A percentile compares a stretch with the other conserved stretches of the same genome.
phyloP scores from a whole-genome alignment of 148 eudicot genomes.

The Mesembryanthemum crystallinum region DNA sequence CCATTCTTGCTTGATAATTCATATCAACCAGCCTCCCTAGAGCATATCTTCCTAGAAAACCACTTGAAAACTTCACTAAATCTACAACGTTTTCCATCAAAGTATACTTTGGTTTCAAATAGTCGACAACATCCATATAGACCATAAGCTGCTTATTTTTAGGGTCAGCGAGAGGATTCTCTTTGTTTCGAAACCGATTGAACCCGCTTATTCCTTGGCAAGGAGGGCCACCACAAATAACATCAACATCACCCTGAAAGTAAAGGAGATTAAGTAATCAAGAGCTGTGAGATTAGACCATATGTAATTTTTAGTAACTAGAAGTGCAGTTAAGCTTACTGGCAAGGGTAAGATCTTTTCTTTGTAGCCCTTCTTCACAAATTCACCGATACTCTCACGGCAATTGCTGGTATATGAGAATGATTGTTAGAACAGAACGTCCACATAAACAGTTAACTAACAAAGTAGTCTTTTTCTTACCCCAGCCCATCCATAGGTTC shows the following conservation, averaged over 20 bases:
- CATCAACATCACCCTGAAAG: conserved; percentile 69
- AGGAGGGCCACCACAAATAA: conserved; percentile 86
- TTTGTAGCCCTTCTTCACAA: conserved; percentile 44
- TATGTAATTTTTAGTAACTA: background rate
- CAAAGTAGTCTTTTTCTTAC: conserved; percentile 34
- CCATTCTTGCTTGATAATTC: conserved; percentile 71
- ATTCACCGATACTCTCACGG: conserved; percentile 47
- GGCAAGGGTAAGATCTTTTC: conserved; percentile 66
- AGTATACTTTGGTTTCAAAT: conserved; percentile 52
- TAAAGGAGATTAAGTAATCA: background rate
- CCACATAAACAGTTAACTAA: background rate
- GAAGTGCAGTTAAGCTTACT: conserved; percentile 31
- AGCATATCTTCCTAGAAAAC: conserved; percentile 69
- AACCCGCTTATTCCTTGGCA: conserved; percentile 90
- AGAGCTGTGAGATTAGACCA: background rate
- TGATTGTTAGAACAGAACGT: background rate
- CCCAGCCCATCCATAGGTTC: conserved; percentile 70
- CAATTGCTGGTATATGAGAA: conserved; percentile 36
- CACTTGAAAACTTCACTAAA: conserved; percentile 50
- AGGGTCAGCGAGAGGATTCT: conserved; percentile 48
- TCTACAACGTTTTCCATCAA: conserved; percentile 90
- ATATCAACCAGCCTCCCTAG: conserved; percentile 57
- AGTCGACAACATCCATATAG: conserved; percentile 66
- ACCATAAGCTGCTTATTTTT: conserved; percentile 59
- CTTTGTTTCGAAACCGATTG: conserved; percentile 55